These are phyloP conservation scores for Dothistroma pini DNA, from an alignment of 2,329 filamentous ascomycete species.

Conservation along the genomic window DNA sequence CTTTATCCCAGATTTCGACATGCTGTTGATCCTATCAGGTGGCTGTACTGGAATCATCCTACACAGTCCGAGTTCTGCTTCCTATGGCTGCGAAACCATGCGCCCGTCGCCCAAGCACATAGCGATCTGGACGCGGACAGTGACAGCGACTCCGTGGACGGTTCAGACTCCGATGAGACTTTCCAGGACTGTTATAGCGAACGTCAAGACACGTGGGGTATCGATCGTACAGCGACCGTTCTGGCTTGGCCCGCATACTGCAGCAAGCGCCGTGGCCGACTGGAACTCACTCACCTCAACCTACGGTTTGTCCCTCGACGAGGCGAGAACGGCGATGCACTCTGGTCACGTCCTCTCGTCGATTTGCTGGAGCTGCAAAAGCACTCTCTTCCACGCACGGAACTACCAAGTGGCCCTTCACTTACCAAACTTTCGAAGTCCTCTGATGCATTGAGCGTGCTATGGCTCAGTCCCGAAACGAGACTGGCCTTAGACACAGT, in stretches of 20 bases:
- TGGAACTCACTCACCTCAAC: not conserved
- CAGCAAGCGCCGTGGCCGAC: not conserved
- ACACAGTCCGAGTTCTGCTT: slow-evolving; percentile 7
- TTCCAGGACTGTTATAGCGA: not conserved
- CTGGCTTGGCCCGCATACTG: not conserved
- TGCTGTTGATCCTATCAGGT: slow-evolving; percentile 2
- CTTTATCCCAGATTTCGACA: slow-evolving; percentile 5
- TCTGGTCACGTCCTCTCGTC: not conserved
- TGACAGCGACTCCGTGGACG: not conserved
- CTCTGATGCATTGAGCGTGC: not conserved
- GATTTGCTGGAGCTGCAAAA: not conserved
- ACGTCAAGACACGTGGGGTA: too few species aligned
- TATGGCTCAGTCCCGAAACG: not conserved
- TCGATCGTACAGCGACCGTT: not conserved
- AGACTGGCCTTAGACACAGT: not conserved
- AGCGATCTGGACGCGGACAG: not conserved
- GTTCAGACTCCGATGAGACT: not conserved
- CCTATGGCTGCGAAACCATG: not conserved
- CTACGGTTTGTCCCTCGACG: not conserved
- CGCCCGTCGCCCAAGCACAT: not conserved
- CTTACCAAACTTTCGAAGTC: not conserved
- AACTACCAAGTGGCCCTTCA: not conserved
- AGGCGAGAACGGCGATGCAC: not conserved
- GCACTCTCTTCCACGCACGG: not conserved
- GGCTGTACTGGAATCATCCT: slow-evolving; percentile 6